Evolutionary conservation across 2,329 filamentous ascomycete species (phyloP).

Genomic region (Pleoardoris graminearum): DNA sequence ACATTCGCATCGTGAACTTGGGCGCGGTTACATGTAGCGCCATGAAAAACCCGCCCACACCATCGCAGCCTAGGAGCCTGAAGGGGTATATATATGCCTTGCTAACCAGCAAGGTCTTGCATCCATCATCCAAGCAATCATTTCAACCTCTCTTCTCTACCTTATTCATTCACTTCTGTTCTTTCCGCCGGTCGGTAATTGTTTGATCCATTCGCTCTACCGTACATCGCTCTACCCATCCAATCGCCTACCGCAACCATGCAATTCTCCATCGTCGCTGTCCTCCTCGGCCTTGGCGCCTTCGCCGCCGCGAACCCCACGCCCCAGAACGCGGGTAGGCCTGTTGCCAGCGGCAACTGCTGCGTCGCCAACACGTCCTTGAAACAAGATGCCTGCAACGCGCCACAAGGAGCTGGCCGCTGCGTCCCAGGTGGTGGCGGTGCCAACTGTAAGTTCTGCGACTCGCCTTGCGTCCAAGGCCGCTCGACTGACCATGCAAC

Average conservation of each 20-base stretch:
- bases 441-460: conserved; percentile 15
- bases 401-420: conserved; percentile 20
- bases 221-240: background rate
- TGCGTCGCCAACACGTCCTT: conserved; percentile 20
- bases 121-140: background rate
- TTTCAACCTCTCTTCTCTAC: background rate
- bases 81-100: background rate
- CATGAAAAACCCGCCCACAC: background rate
- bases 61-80: background rate
- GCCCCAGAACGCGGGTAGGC: conserved; percentile 21
- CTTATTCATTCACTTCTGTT: background rate
- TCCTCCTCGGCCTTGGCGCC: conserved; percentile 24
- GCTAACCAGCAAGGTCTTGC: background rate
- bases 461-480: background rate
- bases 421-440: conserved; percentile 23
- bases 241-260: conserved; percentile 8
- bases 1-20: background rate
- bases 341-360: conserved; percentile 19
- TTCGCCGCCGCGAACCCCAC: conserved; percentile 21
- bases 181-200: background rate
- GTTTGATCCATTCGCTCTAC: background rate
- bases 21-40: background rate
- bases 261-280: conserved; percentile 18
- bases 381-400: conserved; percentile 21
- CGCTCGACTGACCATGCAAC: background rate